Base-by-base conservation (phyloP, 2,329 filamentous ascomycete genomes). In the Sarocladium oryzae region DNA sequence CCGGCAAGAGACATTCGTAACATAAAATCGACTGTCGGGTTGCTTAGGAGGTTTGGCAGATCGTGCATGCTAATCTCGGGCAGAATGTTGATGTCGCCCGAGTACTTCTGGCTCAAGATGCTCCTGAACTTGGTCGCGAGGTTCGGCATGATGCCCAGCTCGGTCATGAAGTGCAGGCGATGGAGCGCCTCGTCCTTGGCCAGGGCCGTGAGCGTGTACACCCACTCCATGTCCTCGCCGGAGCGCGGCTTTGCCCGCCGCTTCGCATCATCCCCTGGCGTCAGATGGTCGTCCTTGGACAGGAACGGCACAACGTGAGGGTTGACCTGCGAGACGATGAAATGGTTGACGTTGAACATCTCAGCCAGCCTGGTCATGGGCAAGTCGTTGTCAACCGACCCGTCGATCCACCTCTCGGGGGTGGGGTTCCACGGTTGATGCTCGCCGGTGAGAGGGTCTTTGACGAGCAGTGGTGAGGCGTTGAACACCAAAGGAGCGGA, bases 271-370 rank as follows among this genome's bases (percentile, higher is more conserved):
- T 15, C 18, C 10, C 30, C 30, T 2, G 74, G 70, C 6, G 69
- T 68, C 1, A 78, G 66, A 23, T 78, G 76, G 54, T 89, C 86
- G 53, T 95, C 88, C 57, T 84, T 87, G 15, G 81, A 75, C 15
- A 96, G 71, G 60, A 97, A 96, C 0, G 89, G 89, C 0, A 95
- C 82, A 8, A 96, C 88, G 60, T 97, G 92, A 0, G 92, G 92
- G 60, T 97, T 97, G 49, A 96, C 90, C 65, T 97, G 92, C 0
- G 90, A 96, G 16, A 96, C 92, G 58, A 97, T 96, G 63, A 96
- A 96, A 64, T 96, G 92, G 62, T 96, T 96, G 64, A 96, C 91
- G 62, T 96, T 96, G 74, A 96, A 96, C 86, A 96, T 91, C 63
- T 96, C 90, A 1, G 90, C 84, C 15, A 97, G 75, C 2, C 89